Evolutionary conservation across 805 yeast species (phyloP).

Genomic region (Sungouiella thailandica): DNA sequence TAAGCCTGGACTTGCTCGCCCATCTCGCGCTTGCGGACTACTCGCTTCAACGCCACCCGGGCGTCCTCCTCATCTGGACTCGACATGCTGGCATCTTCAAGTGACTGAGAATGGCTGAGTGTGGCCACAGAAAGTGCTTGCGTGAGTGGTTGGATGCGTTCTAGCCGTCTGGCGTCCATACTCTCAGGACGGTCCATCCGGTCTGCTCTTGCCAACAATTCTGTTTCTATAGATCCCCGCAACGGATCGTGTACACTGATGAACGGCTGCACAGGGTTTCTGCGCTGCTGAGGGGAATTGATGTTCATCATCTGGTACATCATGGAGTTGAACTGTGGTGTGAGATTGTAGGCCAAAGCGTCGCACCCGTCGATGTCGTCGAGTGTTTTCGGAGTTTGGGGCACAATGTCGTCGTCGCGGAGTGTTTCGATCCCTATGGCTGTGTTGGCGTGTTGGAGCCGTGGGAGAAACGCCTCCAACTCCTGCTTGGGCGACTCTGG

Average conservation of each 20-base stretch:
- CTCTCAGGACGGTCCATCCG: no score
- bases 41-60: conserved; percentile 4
- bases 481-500: not conserved
- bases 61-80: conserved; percentile 5
- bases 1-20: no score
- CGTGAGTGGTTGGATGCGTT: no score
- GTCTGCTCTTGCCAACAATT: no score
- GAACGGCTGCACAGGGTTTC: not conserved
- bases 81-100: no score
- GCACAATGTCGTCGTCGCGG: conserved; percentile 10
- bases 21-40: no score
- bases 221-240: no score
- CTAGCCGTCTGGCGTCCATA: no score
- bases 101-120: no score
- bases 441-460: no score
- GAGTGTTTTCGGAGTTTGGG: conserved; percentile 33
- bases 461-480: not conserved
- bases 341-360: conserved; percentile 25
- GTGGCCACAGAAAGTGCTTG: no score
- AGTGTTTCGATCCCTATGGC: not conserved
- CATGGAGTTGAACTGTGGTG: conserved; percentile 38
- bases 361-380: conserved; percentile 16
- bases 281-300: conserved; percentile 24
- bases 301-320: conserved; percentile 33
- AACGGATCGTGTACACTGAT: no score